Evolutionary conservation across 208 protist species (phyloP).

Genomic region (Sergeia podlipaevii): DNA sequence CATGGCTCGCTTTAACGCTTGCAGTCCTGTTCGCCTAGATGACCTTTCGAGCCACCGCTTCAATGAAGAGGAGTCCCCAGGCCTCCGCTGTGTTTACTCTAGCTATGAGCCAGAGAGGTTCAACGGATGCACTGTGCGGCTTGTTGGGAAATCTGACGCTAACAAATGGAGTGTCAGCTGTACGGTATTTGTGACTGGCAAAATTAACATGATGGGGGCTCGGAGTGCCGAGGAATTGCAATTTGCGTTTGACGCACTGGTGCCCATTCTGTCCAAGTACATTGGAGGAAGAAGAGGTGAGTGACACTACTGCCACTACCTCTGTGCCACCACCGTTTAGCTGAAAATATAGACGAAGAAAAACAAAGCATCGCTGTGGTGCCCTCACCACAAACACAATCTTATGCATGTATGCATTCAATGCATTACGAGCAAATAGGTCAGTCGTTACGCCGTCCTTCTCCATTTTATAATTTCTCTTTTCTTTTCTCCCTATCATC

Average conservation of each 20-base stretch:
- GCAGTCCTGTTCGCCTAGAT: conserved; percentile 75
- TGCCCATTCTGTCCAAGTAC: conserved; percentile 76
- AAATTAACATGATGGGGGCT: conserved; percentile 75
- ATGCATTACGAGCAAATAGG: too few relatives aligned
- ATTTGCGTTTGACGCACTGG: conserved; percentile 77
- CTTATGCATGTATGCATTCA: too few relatives aligned
- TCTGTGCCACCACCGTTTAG: too few relatives aligned
- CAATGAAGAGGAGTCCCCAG: conserved; percentile 17
- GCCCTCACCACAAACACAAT: too few relatives aligned
- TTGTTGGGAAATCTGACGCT: conserved; percentile 41
- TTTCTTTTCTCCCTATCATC: too few relatives aligned
- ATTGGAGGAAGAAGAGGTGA: conserved; percentile 18
- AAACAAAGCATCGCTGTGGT: too few relatives aligned
- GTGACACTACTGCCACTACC: too few relatives aligned
- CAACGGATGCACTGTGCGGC: conserved; percentile 68
- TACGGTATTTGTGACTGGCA: conserved; percentile 82
- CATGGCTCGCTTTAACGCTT: conserved; percentile 77
- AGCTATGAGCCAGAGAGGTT: conserved; percentile 88
- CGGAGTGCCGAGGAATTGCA: conserved; percentile 76
- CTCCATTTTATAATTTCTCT: too few relatives aligned
- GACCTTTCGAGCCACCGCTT: conserved; percentile 52
- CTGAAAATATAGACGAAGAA: too few relatives aligned
- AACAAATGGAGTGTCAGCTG: conserved; percentile 77
- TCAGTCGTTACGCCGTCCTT: too few relatives aligned
- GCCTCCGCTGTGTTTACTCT: conserved; percentile 42